phyloP scores from a whole-genome alignment of 2,329 filamentous ascomycete species.

The Phaeosphaeriaceae sp. region DNA sequence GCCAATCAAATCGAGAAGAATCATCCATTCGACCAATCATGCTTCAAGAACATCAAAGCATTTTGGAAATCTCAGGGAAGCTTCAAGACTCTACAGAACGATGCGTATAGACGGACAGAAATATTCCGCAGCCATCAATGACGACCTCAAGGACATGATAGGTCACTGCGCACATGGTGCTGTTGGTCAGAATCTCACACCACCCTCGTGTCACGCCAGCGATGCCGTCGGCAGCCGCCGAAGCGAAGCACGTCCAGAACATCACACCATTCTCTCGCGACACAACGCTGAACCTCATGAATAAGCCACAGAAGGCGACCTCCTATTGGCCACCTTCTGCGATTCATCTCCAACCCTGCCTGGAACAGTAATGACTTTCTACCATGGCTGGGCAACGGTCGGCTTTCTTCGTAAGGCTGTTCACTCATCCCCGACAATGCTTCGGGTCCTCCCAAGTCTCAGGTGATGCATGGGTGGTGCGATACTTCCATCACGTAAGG shows the following conservation, averaged over 20 bases:
- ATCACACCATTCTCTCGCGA: conserved; percentile 38
- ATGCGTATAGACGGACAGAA: background rate
- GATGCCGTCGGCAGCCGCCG: conserved; percentile 25
- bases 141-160: background rate
- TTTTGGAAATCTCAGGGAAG: no score
- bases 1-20: no score
- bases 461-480: conserved; percentile 1
- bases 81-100: no score
- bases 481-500: background rate
- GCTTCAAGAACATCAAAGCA: no score
- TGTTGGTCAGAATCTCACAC: conserved; percentile 7
- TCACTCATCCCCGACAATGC: background rate
- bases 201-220: conserved; percentile 6
- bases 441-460: background rate
- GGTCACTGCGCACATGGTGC: background rate
- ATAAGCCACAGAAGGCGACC: background rate
- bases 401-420: background rate
- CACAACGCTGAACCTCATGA: conserved; percentile 4
- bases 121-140: background rate
- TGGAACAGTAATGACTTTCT: conserved; percentile 1
- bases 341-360: background rate
- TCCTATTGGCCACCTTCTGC: background rate
- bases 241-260: conserved; percentile 10
- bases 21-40: no score
- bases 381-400: background rate